A percentile compares a stretch with the other conserved stretches of the same genome.
Conservation (phyloP, 108 stramenopile genomes). For the Pseudonitzschia multistriata region DNA sequence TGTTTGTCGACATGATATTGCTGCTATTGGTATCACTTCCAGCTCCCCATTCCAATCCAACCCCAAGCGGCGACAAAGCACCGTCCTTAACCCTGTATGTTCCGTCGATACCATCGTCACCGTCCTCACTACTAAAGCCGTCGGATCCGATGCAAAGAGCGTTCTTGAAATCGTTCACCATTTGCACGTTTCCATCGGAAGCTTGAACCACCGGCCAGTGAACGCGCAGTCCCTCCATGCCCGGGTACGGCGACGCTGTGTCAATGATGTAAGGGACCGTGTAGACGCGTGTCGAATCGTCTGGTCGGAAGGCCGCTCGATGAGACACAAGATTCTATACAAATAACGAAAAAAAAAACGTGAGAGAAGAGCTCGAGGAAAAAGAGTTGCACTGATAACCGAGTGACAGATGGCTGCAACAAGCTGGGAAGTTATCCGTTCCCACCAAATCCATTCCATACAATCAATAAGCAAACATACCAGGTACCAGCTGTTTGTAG, state of each 20-base stretch:
- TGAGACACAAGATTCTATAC: constrained; percentile 26
- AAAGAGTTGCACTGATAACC: not conserved
- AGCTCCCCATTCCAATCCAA: constrained; percentile 46
- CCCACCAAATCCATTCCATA: too few relatives aligned
- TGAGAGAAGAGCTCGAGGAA: not conserved
- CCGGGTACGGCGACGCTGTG: constrained; percentile 16
- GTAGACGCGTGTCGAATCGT: constrained; percentile 48
- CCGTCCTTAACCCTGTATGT: not conserved
- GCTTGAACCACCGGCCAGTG: constrained; percentile 47
- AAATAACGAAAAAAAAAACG: not conserved
- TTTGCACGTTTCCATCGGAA: constrained; percentile 46
- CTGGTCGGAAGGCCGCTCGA: constrained; percentile 19
- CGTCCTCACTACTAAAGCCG: not conserved
- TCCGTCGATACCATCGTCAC: not conserved
- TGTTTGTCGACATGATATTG: constrained; percentile 52
- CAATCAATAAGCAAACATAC: constrained; percentile 5
- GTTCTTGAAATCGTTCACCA: constrained; percentile 49
- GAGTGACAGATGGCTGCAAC: not conserved
- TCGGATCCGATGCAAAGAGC: constrained; percentile 61
- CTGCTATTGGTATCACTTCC: not conserved
- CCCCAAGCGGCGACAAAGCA: constrained; percentile 38
- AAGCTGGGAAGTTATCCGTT: too few relatives aligned
- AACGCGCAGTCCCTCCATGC: constrained; percentile 48
- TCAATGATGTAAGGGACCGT: constrained; percentile 71
- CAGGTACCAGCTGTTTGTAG: constrained; percentile 35